These are phyloP conservation scores for Gomphus sp. DNA, from an alignment of 1,284 basidiomycete genomes.

Conservation along the genomic window DNA sequence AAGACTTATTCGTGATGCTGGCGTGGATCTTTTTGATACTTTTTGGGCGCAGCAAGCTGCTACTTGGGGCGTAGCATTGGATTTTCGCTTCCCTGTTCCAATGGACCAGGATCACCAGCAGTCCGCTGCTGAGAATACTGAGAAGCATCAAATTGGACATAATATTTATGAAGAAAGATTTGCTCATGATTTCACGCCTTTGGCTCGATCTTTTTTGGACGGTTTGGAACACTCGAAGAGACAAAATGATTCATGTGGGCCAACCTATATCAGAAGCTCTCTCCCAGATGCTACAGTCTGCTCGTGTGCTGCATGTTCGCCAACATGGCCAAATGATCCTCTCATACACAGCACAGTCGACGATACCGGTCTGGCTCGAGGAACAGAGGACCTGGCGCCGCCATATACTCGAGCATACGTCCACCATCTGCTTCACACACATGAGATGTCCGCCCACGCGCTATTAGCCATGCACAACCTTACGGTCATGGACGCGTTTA, in stretches of 20 bases:
- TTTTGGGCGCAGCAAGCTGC: constrained; percentile 60
- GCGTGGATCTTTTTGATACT: constrained; percentile 67
- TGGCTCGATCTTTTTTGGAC: constrained; percentile 34
- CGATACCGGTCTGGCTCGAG: constrained; percentile 5
- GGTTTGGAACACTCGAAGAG: constrained; percentile 13
- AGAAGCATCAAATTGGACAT: constrained; percentile 47
- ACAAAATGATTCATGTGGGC: neutral
- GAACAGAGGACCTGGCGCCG: constrained; percentile 17
- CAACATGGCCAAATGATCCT: constrained; percentile 27
- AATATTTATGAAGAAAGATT: constrained; percentile 58
- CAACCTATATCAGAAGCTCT: neutral
- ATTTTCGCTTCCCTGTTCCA: constrained; percentile 63
- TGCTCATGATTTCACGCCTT: constrained; percentile 46
- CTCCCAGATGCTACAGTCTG: constrained; percentile 26
- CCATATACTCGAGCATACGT: constrained; percentile 63
- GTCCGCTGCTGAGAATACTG: constrained; percentile 9
- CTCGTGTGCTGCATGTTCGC: constrained; percentile 55
- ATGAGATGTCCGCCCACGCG: constrained; percentile 78
- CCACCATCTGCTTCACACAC: constrained; percentile 75
- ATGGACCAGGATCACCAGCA: neutral
- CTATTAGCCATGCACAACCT: constrained; percentile 69
- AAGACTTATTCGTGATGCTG: constrained; percentile 48
- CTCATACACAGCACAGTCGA: constrained; percentile 46
- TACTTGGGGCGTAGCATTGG: constrained; percentile 60
- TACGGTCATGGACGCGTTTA: constrained; percentile 53